Percentiles rank a stretch among this genome's conserved stretches.
Conservation (phyloP, 352 stramenopile genomes). For the Phytophthora sansomeana region DNA sequence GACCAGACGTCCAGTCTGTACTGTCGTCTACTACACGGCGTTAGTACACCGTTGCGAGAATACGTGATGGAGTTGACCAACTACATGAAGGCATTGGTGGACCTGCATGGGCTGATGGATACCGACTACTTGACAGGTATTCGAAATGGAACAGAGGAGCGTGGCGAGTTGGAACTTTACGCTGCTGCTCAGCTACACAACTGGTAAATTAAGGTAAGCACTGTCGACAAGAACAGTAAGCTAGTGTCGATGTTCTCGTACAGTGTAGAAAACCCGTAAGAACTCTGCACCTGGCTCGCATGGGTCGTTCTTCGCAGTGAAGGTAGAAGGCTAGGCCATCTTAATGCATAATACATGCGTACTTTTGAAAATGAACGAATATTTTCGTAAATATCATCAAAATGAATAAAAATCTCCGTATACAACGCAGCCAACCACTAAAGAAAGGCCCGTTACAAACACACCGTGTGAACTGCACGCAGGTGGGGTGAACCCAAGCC, state of each 20-base stretch:
- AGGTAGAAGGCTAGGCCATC: conserved; percentile 11
- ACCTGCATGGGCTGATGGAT: conserved; percentile 13
- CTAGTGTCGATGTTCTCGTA: conserved; percentile 12
- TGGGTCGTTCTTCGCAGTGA: conserved; percentile 17
- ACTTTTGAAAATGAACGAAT: not conserved
- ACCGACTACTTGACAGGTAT: not conserved
- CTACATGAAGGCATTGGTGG: conserved; percentile 3
- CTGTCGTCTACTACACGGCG: too few relatives aligned
- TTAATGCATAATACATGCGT: not conserved
- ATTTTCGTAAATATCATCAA: not conserved
- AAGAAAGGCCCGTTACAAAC: conserved; percentile 12
- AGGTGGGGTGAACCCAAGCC: not conserved
- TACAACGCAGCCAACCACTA: conserved; percentile 14
- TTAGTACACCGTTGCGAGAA: too few relatives aligned
- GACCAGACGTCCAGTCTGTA: too few relatives aligned
- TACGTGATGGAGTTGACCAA: too few relatives aligned
- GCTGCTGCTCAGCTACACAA: conserved; percentile 6
- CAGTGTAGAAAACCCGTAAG: conserved; percentile 10
- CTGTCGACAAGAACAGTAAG: conserved; percentile 15
- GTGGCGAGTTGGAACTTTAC: conserved; percentile 11
- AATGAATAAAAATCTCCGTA: conserved; percentile 17
- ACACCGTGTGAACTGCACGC: conserved; percentile 8
- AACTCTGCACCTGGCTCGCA: conserved; percentile 1
- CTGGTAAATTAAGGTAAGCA: conserved; percentile 15
- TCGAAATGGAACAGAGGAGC: not conserved